Evolutionary conservation across 306 rosid species (phyloP).

Genomic region (Inga oerstediana): DNA sequence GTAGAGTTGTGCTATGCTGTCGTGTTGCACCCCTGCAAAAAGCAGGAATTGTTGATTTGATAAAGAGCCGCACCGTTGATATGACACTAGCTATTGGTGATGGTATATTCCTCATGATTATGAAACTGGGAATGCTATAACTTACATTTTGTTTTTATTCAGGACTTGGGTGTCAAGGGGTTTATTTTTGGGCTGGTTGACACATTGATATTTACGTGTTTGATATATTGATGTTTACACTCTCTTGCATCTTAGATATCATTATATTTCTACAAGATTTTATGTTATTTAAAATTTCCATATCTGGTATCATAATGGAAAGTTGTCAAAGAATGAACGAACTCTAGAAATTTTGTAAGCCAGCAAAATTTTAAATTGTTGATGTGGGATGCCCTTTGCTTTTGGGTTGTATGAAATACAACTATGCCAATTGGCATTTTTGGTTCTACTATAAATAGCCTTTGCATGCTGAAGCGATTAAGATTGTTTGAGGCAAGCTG

Average conservation of each 20-base stretch:
- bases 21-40: conserved; percentile 99
- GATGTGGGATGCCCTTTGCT: neutral
- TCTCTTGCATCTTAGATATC: neutral
- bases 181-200: neutral
- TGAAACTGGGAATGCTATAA: conserved; percentile 18
- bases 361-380: neutral
- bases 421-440: neutral
- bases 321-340: neutral
- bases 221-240: neutral
- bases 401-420: neutral
- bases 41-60: conserved; percentile 96
- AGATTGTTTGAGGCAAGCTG: conserved; percentile 7
- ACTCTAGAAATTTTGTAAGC: neutral
- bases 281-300: neutral
- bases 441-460: neutral
- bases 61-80: conserved; percentile 89
- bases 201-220: neutral
- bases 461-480: neutral
- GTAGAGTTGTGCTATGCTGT: conserved; percentile 91
- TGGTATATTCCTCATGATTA: conserved; percentile 54
- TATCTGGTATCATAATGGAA: neutral
- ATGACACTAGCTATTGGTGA: conserved; percentile 99
- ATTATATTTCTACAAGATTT: neutral
- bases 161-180: conserved; percentile 8
- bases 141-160: conserved; percentile 23